These are phyloP conservation scores for Colletotrichum cereale DNA, from an alignment of 2,329 filamentous ascomycete species.

Conservation along the genomic window DNA sequence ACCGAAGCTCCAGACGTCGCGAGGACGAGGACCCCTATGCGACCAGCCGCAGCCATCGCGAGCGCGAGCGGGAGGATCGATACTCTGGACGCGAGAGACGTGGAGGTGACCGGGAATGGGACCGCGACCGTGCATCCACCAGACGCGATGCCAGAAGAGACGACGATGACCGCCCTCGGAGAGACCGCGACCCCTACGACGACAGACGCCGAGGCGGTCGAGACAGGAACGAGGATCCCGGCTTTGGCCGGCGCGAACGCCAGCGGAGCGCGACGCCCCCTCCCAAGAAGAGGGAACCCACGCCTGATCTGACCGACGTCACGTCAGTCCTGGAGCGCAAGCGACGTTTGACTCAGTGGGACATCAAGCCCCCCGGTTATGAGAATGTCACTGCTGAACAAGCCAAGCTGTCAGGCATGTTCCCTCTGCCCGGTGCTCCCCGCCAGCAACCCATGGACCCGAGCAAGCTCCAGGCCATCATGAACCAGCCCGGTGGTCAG, in stretches of 20 bases:
- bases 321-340: conserved; percentile 87
- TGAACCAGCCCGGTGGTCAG: conserved; percentile 85
- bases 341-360: conserved; percentile 97
- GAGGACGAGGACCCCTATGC: conserved; percentile 89
- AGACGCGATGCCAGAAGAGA: conserved; percentile 74
- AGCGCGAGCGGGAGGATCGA: conserved; percentile 92
- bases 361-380: conserved; percentile 98
- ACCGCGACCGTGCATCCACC: conserved; percentile 73
- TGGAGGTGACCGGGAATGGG: conserved; percentile 76
- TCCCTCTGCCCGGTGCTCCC: conserved; percentile 94
- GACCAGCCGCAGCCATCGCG: conserved; percentile 90
- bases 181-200: conserved; percentile 65
- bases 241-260: conserved; percentile 59
- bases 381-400: conserved; percentile 99
- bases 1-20: conserved; percentile 75
- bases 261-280: conserved; percentile 84
- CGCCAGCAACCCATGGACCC: conserved; percentile 97
- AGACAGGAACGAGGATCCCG: conserved; percentile 54
- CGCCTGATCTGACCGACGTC: conserved; percentile 91
- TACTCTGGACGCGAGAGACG: conserved; percentile 77
- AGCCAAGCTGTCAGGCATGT: conserved; percentile 99
- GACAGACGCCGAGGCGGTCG: conserved; percentile 66
- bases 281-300: conserved; percentile 92
- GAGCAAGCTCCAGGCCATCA: conserved; percentile 92
- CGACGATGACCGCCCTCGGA: conserved; percentile 72